These are phyloP conservation scores for Lecanicillium sp. DNA, from an alignment of 2,329 filamentous ascomycete species.

Conservation along the genomic window DNA sequence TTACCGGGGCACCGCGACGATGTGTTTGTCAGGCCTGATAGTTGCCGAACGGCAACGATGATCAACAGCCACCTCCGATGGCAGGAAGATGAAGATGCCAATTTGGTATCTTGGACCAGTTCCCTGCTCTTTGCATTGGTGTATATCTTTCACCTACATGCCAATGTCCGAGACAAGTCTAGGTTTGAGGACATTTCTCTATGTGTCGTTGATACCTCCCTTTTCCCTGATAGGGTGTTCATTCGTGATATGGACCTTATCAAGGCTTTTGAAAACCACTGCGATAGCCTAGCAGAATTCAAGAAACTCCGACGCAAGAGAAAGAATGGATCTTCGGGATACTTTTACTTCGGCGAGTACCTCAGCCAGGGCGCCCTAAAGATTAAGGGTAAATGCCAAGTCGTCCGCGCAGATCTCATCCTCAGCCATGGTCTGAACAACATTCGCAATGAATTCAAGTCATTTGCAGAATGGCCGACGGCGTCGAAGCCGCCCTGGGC, in stretches of 20 bases:
- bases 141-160: background rate
- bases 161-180: background rate
- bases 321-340: too few species aligned
- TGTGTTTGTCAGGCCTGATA: background rate
- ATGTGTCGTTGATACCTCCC: background rate
- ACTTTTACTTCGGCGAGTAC: background rate
- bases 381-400: background rate
- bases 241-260: background rate
- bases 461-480: background rate
- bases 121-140: background rate
- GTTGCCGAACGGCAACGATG: background rate
- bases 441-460: background rate
- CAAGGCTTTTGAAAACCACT: background rate
- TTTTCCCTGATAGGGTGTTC: background rate
- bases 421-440: background rate
- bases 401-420: background rate
- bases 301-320: background rate
- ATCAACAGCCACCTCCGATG: background rate
- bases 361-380: background rate
- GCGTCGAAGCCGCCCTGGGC: background rate
- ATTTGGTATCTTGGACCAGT: background rate
- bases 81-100: background rate
- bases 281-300: background rate
- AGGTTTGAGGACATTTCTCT: background rate
- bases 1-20: background rate